phyloP scores from a whole-genome alignment of 768 basidiomycete genomes.

The Suillus alpinus region DNA sequence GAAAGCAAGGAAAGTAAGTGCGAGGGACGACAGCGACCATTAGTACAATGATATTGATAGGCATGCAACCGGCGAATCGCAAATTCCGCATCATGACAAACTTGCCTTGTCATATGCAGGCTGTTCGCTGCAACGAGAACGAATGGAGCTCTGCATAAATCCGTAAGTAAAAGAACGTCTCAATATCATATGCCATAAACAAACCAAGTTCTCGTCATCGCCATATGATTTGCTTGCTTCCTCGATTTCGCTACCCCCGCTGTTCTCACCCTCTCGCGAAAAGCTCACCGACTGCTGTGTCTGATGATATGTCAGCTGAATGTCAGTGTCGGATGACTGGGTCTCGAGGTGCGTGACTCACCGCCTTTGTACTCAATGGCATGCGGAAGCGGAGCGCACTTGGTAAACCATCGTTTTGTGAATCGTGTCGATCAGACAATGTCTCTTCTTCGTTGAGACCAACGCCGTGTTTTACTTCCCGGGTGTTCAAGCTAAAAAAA shows the following conservation, averaged over 20 bases:
- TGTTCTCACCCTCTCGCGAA: slow-evolving; percentile 1
- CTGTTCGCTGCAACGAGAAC: not conserved
- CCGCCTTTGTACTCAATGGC: slow-evolving; percentile 11
- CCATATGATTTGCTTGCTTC: slow-evolving; percentile 18
- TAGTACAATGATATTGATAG: not conserved
- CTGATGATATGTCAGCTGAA: slow-evolving; percentile 4
- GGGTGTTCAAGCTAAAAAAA: slow-evolving; percentile 23
- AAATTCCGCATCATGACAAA: not conserved
- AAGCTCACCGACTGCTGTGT: slow-evolving; percentile 16
- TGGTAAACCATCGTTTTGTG: not conserved
- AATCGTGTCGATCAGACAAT: slow-evolving; percentile 3
- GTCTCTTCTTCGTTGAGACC: slow-evolving; percentile 28
- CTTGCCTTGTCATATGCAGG: not conserved
- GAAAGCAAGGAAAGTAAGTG: not conserved
- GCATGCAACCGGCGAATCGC: not conserved
- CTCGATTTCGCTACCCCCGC: slow-evolving; percentile 4
- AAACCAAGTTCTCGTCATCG: slow-evolving; percentile 6
- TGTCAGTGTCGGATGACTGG: no score
- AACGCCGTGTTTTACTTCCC: slow-evolving; percentile 13
- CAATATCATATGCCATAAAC: not conserved
- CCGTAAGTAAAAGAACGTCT: not conserved
- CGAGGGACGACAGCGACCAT: not conserved
- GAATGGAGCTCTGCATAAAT: not conserved
- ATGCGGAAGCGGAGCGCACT: slow-evolving; percentile 13
- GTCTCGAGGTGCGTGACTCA: slow-evolving; percentile 8